These are phyloP conservation scores for Salvia miltiorrhiza DNA, from an alignment of 257 asterid species.

Conservation along the genomic window DNA sequence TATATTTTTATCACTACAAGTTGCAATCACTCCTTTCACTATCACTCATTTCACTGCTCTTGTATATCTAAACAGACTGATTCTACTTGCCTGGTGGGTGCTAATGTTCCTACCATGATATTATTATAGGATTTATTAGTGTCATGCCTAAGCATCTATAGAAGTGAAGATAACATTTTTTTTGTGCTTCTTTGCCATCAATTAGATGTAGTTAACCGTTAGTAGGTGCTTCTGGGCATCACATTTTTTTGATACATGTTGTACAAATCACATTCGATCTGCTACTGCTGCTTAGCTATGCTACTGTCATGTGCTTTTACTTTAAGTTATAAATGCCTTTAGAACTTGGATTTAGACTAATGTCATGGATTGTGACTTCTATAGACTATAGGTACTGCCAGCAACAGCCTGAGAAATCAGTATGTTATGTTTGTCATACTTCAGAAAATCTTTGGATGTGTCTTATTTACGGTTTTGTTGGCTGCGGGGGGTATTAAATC, in stretches of 20 bases:
- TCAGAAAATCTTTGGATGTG: constrained; percentile 99
- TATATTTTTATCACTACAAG: constrained; percentile 87
- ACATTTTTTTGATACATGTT: neutral
- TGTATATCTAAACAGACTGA: constrained; percentile 98
- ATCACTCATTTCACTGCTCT: constrained; percentile 98
- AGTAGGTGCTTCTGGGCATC: constrained; percentile 10
- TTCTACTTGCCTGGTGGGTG: constrained; percentile 94
- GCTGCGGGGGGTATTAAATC: constrained; percentile 74
- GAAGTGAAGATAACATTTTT: neutral
- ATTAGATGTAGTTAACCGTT: neutral
- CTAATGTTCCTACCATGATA: constrained; percentile 15
- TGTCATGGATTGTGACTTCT: constrained; percentile 26
- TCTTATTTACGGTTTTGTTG: constrained; percentile 86
- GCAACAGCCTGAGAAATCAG: constrained; percentile 96
- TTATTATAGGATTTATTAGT: constrained; percentile 1
- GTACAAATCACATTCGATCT: constrained; percentile 10
- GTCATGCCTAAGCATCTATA: neutral
- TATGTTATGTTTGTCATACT: constrained; percentile 75
- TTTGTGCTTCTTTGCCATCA: neutral
- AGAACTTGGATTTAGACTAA: constrained; percentile 13
- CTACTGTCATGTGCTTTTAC: no score
- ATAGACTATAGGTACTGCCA: constrained; percentile 98
- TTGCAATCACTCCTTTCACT: constrained; percentile 98
- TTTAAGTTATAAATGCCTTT: constrained; percentile 11
- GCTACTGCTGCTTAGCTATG: constrained; percentile 16